Evolutionary conservation across 768 basidiomycete species (phyloP).

Genomic region (Mycena haematopus): DNA sequence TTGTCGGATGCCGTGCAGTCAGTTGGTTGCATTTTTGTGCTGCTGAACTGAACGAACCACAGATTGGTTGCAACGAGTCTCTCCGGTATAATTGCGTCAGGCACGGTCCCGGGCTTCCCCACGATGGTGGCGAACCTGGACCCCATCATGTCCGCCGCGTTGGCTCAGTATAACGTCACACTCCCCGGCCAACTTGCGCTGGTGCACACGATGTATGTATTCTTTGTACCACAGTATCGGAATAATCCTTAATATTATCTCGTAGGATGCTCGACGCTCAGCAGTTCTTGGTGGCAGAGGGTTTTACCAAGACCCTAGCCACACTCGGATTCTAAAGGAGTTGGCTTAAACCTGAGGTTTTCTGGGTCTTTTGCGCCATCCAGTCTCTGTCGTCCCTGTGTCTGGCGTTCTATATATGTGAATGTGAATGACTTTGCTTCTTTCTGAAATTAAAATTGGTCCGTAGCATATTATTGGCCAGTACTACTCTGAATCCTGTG

Average conservation of each 20-base stretch:
- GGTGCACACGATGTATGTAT: constrained; percentile 40
- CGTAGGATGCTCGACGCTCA: constrained; percentile 42
- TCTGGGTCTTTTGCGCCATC: not conserved
- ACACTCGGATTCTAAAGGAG: constrained; percentile 37
- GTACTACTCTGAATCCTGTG: too few relatives aligned
- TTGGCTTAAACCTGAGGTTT: not conserved
- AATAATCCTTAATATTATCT: not conserved
- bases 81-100: constrained; percentile 35
- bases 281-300: constrained; percentile 41
- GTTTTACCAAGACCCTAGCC: constrained; percentile 40
- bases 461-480: too few relatives aligned
- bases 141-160: constrained; percentile 34
- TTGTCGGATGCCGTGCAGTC: constrained; percentile 40
- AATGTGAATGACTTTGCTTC: not conserved
- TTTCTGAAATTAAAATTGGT: too few relatives aligned
- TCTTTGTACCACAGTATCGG: too few relatives aligned
- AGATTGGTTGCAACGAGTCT: constrained; percentile 39
- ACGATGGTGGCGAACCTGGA: constrained; percentile 37
- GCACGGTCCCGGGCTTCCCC: constrained; percentile 37
- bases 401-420: not conserved
- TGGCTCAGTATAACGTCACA: constrained; percentile 39
- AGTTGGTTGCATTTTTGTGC: constrained; percentile 4
- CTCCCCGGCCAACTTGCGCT: constrained; percentile 35
- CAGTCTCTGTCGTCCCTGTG: not conserved
- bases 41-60: not conserved